These are phyloP conservation scores for Chaetomium fimeti DNA, from an alignment of 495 filamentous ascomycete genomes.

Conservation along the genomic window DNA sequence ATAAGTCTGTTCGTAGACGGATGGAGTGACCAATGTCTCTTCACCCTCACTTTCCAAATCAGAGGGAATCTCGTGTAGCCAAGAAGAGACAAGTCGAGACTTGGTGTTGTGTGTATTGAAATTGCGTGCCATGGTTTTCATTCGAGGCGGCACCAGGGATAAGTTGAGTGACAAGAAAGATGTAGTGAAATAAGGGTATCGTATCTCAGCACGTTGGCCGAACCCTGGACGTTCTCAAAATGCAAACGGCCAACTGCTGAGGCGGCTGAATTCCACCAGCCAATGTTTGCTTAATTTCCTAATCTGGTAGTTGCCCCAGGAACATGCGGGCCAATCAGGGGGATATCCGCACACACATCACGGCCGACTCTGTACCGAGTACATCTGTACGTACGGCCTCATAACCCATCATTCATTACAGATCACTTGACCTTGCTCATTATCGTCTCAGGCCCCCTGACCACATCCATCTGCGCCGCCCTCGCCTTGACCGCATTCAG, in stretches of 20 bases:
- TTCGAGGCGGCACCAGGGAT: background rate
- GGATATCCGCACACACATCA: too few relatives aligned
- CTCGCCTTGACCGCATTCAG: conserved; percentile 80
- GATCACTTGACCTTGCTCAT: conserved; percentile 81
- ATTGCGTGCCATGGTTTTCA: background rate
- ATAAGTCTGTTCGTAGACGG: background rate
- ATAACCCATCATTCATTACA: conserved; percentile 12
- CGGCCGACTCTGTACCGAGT: too few relatives aligned
- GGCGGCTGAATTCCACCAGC: background rate
- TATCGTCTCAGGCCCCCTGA: conserved; percentile 77
- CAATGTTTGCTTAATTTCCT: conserved; percentile 12
- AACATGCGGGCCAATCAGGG: background rate
- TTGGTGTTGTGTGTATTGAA: background rate
- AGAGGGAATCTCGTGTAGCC: conserved; percentile 19
- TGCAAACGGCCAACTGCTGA: background rate
- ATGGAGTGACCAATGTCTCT: conserved; percentile 2
- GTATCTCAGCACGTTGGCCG: background rate
- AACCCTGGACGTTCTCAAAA: background rate
- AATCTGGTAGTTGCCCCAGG: conserved; percentile 14
- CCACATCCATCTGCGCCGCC: conserved; percentile 78
- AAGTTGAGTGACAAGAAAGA: background rate
- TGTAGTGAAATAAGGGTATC: background rate
- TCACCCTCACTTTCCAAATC: conserved; percentile 13
- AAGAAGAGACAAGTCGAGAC: conserved; percentile 11
- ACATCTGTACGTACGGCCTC: background rate